Evolutionary conservation across 495 filamentous ascomycete species (phyloP), one percentile per base, ranked within the genome.

Genomic region (Xanthoparmelia taractica): DNA sequence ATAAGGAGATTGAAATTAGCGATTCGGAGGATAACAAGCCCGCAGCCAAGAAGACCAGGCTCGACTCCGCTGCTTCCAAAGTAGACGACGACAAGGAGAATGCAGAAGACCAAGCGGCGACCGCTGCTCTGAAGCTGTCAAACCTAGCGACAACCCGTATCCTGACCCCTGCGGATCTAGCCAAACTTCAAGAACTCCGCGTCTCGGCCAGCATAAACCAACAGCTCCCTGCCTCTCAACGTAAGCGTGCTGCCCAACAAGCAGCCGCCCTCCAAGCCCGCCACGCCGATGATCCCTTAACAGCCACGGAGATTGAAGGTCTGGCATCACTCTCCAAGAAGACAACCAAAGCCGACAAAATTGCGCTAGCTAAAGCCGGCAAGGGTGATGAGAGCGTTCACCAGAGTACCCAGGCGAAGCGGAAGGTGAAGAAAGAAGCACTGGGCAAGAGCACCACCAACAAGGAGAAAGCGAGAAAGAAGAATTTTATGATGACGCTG

Each of bases 401-500:
- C 75, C 91, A 91, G 80, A 87, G 84, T 64, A 90, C 88, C 63
- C 85, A 87, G 60, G 90, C 91, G 12, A 85, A 85, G 70, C 80
- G 88, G 57, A 89, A 92, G 77, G 82, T 90, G 73, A 87, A 89
- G 75, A 96, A 95, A 81, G 83, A 85, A 67, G 82, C 84, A 20
- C 83, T 92, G 77, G 90, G 91, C 64, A 97, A 97, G 82, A 93
- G 88, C 74, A 90, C 89, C 7, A 99, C 94, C 68, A 99, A 99
- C 77, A 90, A 89, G 80, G 95, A 99, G 80, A 99, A 99, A 82
- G 85, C 88, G 34, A 79, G 93, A 58, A 87, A 86, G 79, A 97
- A 99, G 85, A 97, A 97, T 73, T 95, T 97, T 74, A 72, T 97
- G 69, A 99, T 99, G 95, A 96, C 92, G 36, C 74, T 97, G 43